These are phyloP conservation scores for Melastoma candidum DNA, from an alignment of 441 rosid genomes.

Conservation along the genomic window DNA sequence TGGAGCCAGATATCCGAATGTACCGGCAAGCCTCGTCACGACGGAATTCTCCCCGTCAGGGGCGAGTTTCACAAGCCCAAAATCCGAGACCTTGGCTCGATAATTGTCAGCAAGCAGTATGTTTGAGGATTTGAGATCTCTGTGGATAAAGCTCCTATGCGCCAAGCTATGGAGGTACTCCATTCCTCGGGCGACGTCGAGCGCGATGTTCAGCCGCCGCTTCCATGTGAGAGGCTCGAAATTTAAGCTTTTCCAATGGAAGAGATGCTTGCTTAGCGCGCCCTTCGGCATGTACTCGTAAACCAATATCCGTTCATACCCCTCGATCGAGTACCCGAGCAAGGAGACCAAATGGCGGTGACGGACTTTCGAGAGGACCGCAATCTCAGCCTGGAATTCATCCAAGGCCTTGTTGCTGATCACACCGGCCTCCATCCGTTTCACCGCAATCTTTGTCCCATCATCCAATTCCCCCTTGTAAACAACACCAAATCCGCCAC, in stretches of 20 bases:
- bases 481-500: slow-evolving; percentile 74
- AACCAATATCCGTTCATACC: slow-evolving; percentile 55
- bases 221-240: slow-evolving; percentile 70
- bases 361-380: slow-evolving; percentile 62
- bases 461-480: slow-evolving; percentile 65
- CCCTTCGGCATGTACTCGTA: slow-evolving; percentile 74
- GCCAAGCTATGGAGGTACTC: slow-evolving; percentile 71
- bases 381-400: slow-evolving; percentile 65
- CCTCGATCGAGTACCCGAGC: slow-evolving; percentile 55
- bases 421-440: slow-evolving; percentile 64
- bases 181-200: slow-evolving; percentile 76
- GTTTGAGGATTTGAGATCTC: slow-evolving; percentile 76
- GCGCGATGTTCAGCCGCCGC: slow-evolving; percentile 51
- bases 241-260: slow-evolving; percentile 51
- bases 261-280: slow-evolving; percentile 66
- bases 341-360: slow-evolving; percentile 73
- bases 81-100: slow-evolving; percentile 70
- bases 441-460: slow-evolving; percentile 64
- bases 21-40: slow-evolving; percentile 66
- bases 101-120: slow-evolving; percentile 67
- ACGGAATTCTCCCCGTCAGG: slow-evolving; percentile 62
- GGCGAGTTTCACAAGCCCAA: slow-evolving; percentile 72
- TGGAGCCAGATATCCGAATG: slow-evolving; percentile 77
- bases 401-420: slow-evolving; percentile 50
- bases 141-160: slow-evolving; percentile 66